Evolutionary conservation across 345 rosid genomes (phyloP), one percentile per base, ranked within the genome.

Genomic region (Citrus maxima): DNA sequence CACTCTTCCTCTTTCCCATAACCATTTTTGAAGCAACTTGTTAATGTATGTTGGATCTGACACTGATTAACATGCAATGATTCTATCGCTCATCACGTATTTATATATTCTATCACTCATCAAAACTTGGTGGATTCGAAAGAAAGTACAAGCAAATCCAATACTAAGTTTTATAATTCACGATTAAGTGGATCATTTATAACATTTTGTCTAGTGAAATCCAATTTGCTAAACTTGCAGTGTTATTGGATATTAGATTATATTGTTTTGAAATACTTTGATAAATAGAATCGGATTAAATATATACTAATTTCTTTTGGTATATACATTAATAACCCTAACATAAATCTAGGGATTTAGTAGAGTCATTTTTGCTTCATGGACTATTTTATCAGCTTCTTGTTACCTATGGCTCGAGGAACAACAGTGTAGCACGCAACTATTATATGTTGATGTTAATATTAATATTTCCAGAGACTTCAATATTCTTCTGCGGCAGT

Each of bases 11-110:
- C 56, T 69, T 66, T 64, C 54, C 69, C 27, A 73, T 67, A 7
- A 58, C 76, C 55, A 60, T 67, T 56, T 68, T 37, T 14, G 80
- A 83, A 83, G 82, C 80, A 72, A 76, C 55, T 67, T 72, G 37
- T 74, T 74, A 42, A 65, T 49, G 18, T 27, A 62, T 46, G 28
- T 40, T 32, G 63, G 51, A 76, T 66, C 79, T 65, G 63, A 32
- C 77, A 67, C 72, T 68, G 72, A 78, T 37, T 62, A 78, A 55
- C 79, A 74, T 75, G 80, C 69, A 75, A 67, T 55, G 30, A 12
- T 69, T 37, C 58, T 64, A 35, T n/a, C 54, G 13, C 72, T 34
- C 46, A 28, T 25, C 60, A 28, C 42, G 42, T 27, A 62, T 46
- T 62, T 6, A 61, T 24, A 19, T 30, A 61, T 10, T 38, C 38